Evolutionary conservation across 2,329 filamentous ascomycete species (phyloP), one percentile per base, ranked within the genome.

Genomic region (Trichoderma harzianum): DNA sequence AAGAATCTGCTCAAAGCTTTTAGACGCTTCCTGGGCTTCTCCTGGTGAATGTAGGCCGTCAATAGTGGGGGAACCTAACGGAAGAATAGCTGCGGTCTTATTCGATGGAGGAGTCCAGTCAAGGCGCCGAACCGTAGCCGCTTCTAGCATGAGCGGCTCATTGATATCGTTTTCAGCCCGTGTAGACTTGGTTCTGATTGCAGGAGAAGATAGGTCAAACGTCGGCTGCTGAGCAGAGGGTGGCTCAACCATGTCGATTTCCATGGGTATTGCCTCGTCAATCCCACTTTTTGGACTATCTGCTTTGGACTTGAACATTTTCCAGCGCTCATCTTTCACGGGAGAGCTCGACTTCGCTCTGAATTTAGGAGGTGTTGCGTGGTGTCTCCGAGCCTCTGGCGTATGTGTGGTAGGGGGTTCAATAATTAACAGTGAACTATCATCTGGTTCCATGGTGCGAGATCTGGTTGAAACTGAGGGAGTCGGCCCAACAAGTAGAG

Each of bases 51-150:
- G 47, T 7, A 68, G 36, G 2, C 70, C 73, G 5, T 76, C 73
- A 7, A 73, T 51, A 8, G 70, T 75, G 0, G 83, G 81, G 0
- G 80, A 79, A 7, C 79, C 79, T 0, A 79, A 78, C 16, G 78
- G 77, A 3, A 79, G 74, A 51, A 73, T 76, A 71, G 78, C 72
- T 3, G 78, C 71, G 1, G 74, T 75, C 55, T 83, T 84, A 39
- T 83, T 77, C 61, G 83, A 85, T 5, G 89, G 86, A 2, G 91
- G 92, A 1, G 92, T 94, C 92, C 92, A 94, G 72, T 90, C 86
- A 16, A 82, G 77, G 72, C 89, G 85, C 72, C 92, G 84, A 60
- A 82, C 83, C 30, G 87, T 78, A 8, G 91, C 92, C 60, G 78
- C 79, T 66, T 87, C 85, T 10, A 85, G 72, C 24, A 79, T 76